A percentile compares a stretch with the other conserved stretches of the same genome.
Conservation (phyloP, 2,329 filamentous ascomycete species). For the Cercospora sojina region DNA sequence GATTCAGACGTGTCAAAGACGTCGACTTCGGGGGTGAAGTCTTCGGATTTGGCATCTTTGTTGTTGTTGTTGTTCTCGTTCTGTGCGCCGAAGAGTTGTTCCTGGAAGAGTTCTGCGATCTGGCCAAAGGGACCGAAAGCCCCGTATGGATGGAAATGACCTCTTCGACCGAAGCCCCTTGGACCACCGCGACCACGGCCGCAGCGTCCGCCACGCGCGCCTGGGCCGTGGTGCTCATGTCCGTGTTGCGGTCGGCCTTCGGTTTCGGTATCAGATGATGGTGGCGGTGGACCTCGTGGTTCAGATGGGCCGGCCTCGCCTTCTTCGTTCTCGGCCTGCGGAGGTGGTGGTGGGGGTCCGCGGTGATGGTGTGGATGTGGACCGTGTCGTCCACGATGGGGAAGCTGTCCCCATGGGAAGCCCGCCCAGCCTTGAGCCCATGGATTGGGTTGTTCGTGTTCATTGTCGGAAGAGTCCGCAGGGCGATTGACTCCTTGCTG, state of each 20-base stretch:
- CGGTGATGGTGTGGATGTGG: slow-evolving; percentile 27
- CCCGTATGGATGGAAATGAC: slow-evolving; percentile 26
- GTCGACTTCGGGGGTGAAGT: slow-evolving; percentile 68
- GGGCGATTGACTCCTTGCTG: slow-evolving; percentile 43
- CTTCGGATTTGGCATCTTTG: slow-evolving; percentile 26
- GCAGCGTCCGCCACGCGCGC: slow-evolving; percentile 32
- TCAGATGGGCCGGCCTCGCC: slow-evolving; percentile 28
- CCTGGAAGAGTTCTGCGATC: slow-evolving; percentile 38
- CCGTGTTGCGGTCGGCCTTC: slow-evolving; percentile 18
- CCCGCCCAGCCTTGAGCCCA: slow-evolving; percentile 41
- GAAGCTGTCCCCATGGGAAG: slow-evolving; percentile 37
- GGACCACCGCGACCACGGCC: slow-evolving; percentile 35
- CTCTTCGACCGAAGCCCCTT: slow-evolving; percentile 28
- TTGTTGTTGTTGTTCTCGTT: slow-evolving; percentile 16
- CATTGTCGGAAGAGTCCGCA: slow-evolving; percentile 34
- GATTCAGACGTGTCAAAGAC: slow-evolving; percentile 67
- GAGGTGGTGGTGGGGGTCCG: slow-evolving; percentile 23
- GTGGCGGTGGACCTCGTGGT: slow-evolving; percentile 28
- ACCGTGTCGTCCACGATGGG: slow-evolving; percentile 32
- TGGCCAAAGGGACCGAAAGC: slow-evolving; percentile 29
- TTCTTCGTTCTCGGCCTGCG: slow-evolving; percentile 23
- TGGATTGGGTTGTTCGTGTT: slow-evolving; percentile 28
- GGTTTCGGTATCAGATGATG: slow-evolving; percentile 21
- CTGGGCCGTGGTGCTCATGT: slow-evolving; percentile 28
- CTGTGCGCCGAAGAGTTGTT: slow-evolving; percentile 40